A percentile compares a stretch with the other conserved stretches of the same genome.
phyloP scores from a whole-genome alignment of 2,329 filamentous ascomycete genomes.

The Periconia macrospinosa region DNA sequence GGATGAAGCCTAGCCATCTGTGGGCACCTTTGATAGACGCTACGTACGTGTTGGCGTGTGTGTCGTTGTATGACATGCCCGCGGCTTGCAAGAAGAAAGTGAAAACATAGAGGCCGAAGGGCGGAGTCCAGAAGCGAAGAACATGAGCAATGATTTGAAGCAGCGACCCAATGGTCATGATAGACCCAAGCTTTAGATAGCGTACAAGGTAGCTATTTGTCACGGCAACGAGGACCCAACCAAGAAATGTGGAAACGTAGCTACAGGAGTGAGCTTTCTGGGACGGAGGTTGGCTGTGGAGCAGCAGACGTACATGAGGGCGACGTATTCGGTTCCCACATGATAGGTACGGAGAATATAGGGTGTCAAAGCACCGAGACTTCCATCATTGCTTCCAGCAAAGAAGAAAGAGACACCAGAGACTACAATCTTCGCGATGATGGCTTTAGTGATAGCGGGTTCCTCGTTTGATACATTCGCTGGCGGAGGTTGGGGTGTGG shows the following conservation, averaged over 20 bases:
- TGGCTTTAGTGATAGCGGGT: conserved; percentile 8
- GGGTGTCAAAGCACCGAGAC: conserved; percentile 63
- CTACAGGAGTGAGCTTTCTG: conserved; percentile 4
- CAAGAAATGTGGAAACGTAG: conserved; percentile 60
- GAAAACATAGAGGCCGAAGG: conserved; percentile 59
- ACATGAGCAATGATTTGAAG: conserved; percentile 59
- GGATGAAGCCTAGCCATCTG: conserved; percentile 65
- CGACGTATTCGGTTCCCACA: conserved; percentile 50
- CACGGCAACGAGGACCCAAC: conserved; percentile 62
- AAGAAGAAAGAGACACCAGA: conserved; percentile 65
- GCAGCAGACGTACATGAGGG: conserved; percentile 49
- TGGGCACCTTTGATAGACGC: conserved; percentile 56
- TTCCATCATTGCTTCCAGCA: conserved; percentile 67
- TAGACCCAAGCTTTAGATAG: conserved; percentile 58
- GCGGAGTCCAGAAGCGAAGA: conserved; percentile 59
- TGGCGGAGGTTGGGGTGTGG: neutral
- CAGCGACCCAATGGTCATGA: conserved; percentile 59
- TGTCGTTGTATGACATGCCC: conserved; percentile 66
- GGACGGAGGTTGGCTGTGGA: neutral
- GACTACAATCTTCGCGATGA: conserved; percentile 50
- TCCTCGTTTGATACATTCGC: neutral
- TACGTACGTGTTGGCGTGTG: conserved; percentile 65
- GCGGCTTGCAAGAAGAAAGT: conserved; percentile 62
- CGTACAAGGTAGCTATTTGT: conserved; percentile 58
- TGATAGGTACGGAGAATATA: conserved; percentile 62